phyloP scores from a whole-genome alignment of 2,329 filamentous ascomycete species.

The Aureobasidium sp. region DNA sequence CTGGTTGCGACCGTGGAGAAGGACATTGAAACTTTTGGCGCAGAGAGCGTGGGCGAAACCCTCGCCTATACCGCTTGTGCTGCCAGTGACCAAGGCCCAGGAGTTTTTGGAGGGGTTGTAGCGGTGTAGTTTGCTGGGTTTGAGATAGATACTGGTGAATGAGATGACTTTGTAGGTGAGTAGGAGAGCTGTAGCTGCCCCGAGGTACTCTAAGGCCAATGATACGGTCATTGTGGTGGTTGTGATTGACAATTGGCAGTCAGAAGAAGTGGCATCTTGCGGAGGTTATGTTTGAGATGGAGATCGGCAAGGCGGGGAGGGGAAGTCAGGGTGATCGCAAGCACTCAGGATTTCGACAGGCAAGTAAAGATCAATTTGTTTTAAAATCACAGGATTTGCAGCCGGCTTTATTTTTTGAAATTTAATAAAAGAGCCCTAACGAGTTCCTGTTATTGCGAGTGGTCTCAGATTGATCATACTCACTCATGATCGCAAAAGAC shows the following conservation, averaged over 20 bases:
- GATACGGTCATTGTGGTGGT: background rate
- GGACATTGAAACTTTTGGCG: conserved; percentile 47
- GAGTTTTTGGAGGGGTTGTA: conserved; percentile 22
- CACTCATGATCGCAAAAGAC: too few relatives aligned
- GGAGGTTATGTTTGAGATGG: background rate
- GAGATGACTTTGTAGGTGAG: conserved; percentile 19
- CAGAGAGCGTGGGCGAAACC: conserved; percentile 48
- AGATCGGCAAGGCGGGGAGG: background rate
- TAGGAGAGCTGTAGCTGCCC: background rate
- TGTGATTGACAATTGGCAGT: background rate
- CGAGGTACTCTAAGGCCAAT: background rate
- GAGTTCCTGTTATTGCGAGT: too few relatives aligned
- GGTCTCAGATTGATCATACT: too few relatives aligned
- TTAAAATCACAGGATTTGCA: too few relatives aligned
- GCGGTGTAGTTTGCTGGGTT: conserved; percentile 21
- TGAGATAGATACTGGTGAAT: conserved; percentile 23
- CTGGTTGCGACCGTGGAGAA: conserved; percentile 51
- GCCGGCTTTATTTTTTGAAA: too few relatives aligned
- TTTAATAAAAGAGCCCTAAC: too few relatives aligned
- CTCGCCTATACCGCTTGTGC: conserved; percentile 50
- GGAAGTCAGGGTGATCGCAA: background rate
- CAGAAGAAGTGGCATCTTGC: background rate
- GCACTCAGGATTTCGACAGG: too few relatives aligned
- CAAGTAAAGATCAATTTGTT: too few relatives aligned
- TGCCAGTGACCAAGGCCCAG: conserved; percentile 49